These are phyloP conservation scores for Leccinum truebloodii DNA, from an alignment of 768 basidiomycete genomes.

Conservation along the genomic window DNA sequence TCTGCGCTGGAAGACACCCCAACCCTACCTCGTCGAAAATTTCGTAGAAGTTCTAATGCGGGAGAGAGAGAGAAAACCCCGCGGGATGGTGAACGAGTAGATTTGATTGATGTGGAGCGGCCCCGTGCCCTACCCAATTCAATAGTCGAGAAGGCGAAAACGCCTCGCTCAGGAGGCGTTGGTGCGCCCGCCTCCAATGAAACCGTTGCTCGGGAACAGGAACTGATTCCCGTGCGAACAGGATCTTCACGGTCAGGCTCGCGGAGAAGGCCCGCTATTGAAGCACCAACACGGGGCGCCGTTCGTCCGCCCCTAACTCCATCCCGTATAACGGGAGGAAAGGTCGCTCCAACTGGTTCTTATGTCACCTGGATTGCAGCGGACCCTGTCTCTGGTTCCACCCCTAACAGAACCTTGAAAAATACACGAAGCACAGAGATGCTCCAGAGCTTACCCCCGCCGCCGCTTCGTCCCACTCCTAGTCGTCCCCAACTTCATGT, in stretches of 20 bases:
- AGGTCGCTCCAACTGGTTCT: constrained; percentile 22
- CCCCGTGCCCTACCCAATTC: constrained; percentile 17
- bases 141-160: constrained; percentile 19
- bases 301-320: constrained; percentile 18
- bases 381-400: constrained; percentile 34
- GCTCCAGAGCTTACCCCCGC: constrained; percentile 22
- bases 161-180: constrained; percentile 16
- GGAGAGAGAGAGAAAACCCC: constrained; percentile 26
- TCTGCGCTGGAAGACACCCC: constrained; percentile 35
- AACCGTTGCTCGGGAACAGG: constrained; percentile 20
- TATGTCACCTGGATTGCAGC: constrained; percentile 32
- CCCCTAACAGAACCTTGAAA: constrained; percentile 33
- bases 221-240: constrained; percentile 13
- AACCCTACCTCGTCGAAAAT: constrained; percentile 24
- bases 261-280: constrained; percentile 11
- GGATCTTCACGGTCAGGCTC: constrained; percentile 18
- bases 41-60: constrained; percentile 30
- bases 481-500: constrained; percentile 31
- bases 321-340: constrained; percentile 26
- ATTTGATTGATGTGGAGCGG: constrained; percentile 21
- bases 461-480: constrained; percentile 30
- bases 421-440: constrained; percentile 32
- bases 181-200: constrained; percentile 26
- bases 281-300: not conserved
- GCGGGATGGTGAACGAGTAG: constrained; percentile 29